Percentiles rank a stretch among this genome's conserved stretches.
Evolutionary conservation across 139 green algal genomes (phyloP).

Genomic region (Monoraphidium neglectum): DNA sequence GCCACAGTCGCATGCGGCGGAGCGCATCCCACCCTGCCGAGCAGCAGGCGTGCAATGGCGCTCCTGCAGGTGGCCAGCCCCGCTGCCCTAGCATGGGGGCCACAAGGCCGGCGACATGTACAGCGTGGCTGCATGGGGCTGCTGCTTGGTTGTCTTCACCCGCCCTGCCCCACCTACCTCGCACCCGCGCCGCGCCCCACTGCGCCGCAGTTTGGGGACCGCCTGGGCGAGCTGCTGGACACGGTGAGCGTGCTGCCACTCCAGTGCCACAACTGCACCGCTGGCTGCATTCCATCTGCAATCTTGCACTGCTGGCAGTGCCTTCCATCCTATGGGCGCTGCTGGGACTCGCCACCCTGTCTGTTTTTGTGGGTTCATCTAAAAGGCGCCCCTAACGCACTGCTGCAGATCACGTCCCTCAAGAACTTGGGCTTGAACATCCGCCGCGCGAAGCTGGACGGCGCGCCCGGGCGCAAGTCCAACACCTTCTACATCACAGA

Average conservation of each 20-base stretch:
- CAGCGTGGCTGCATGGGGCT: no score
- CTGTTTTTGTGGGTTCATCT: background rate
- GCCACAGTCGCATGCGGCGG: no score
- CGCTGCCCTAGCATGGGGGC: no score
- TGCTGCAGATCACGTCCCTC: slow-evolving; percentile 74
- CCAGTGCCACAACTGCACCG: no score
- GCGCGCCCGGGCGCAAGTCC: slow-evolving; percentile 2
- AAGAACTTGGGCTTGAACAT: slow-evolving; percentile 93
- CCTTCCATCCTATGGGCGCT: background rate
- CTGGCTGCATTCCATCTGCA: background rate
- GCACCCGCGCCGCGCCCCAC: no score
- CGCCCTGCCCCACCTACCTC: no score
- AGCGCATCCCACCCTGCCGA: no score
- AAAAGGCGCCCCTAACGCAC: background rate
- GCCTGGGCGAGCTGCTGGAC: slow-evolving; percentile 85
- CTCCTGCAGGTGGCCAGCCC: no score
- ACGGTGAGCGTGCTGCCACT: slow-evolving; percentile 55
- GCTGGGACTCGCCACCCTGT: background rate
- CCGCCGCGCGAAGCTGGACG: slow-evolving; percentile 74
- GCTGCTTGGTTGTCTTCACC: no score
- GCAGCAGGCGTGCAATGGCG: no score
- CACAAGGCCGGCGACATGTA: no score
- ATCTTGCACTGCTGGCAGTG: background rate
- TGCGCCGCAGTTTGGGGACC: slow-evolving; percentile 81
- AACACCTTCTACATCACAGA: slow-evolving; percentile 93